Evolutionary conservation across 495 filamentous ascomycete species (phyloP), one percentile per base, ranked within the genome.

Genomic region (Penicillium steckii): DNA sequence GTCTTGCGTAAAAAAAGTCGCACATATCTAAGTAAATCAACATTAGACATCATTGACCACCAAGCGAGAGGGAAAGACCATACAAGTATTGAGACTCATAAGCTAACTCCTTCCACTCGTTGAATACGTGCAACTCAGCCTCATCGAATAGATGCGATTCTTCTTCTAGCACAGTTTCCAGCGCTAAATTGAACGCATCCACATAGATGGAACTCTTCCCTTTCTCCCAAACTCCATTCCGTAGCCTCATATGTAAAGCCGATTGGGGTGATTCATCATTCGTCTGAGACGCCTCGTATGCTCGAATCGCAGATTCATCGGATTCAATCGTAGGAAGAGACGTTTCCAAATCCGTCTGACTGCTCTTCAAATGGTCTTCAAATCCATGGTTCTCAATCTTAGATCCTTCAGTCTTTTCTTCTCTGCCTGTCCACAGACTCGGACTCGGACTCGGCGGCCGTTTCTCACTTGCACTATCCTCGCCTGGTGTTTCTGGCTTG

Each of bases 11-110:
- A 79, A 59, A 98, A 98, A 5, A 98, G 72, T 10, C 94, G 86
- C 10, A 97, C 91, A 73, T 97, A 98, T 59, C 85, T 88, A 48
- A 19, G 21, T 27, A 9, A 1, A 25, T 33, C 30, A 41, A 47
- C 10, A 42, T 4, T 33, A 37, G 21, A 52, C 46, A 40, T 12
- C 10, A 19, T 23, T 15, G 8, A 7, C n/a, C n/a, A n/a, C n/a
- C 43, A 10, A 43, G 40, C 13, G 29, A 19, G 19, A 40, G 50
- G 55, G 73, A 41, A n/a, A 41, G 38, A 22, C n/a, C 86, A 54
- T 80, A 95, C 89, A 96, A 61, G 72, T 94, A 97, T 61, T 97
- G 93, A 30, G 91, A 84, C 61, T 96, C 92, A 69, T 96, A 97
- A 27, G 74, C 76, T 63, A 96, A 57, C 1, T 67, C 68, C 56